A percentile compares a stretch with the other conserved stretches of the same genome.
phyloP scores from a whole-genome alignment of 805 yeast species.

The Citeromyces nyonsensis region DNA sequence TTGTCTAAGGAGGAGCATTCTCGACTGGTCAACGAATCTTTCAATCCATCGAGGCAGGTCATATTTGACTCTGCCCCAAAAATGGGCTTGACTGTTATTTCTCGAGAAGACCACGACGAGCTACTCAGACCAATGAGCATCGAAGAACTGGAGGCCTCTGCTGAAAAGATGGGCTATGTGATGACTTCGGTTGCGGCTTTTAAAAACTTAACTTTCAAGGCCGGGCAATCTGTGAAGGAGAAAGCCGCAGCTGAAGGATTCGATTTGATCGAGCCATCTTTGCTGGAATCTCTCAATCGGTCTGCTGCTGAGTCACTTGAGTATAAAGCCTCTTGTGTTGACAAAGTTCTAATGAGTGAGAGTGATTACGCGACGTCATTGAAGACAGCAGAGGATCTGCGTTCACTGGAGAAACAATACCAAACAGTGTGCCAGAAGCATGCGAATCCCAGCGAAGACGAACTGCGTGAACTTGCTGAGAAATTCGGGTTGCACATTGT shows the following conservation, averaged over 20 bases:
- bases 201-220: slow-evolving; percentile 9
- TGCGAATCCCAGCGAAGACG: slow-evolving; percentile 5
- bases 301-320: slow-evolving; percentile 10
- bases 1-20: slow-evolving; percentile 7
- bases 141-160: slow-evolving; percentile 1
- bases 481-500: slow-evolving; percentile 13
- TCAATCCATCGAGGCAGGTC: slow-evolving; percentile 5
- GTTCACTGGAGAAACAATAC: not conserved
- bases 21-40: slow-evolving; percentile 2
- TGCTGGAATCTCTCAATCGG: too few species aligned
- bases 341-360: slow-evolving; percentile 11
- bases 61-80: slow-evolving; percentile 4
- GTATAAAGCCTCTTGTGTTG: slow-evolving; percentile 12
- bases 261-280: too few species aligned
- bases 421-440: slow-evolving; percentile 3
- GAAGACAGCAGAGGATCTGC: slow-evolving; percentile 6
- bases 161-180: slow-evolving; percentile 4
- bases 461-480: slow-evolving; percentile 5
- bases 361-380: slow-evolving; percentile 7
- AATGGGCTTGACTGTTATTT: slow-evolving; percentile 1
- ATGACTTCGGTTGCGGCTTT: slow-evolving; percentile 4
- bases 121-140: slow-evolving; percentile 1
- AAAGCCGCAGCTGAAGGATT: too few species aligned
- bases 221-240: too few species aligned
- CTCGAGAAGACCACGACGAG: not conserved